Conservation (phyloP, 768 basidiomycete genomes). For the Kwoniella sp. region DNA sequence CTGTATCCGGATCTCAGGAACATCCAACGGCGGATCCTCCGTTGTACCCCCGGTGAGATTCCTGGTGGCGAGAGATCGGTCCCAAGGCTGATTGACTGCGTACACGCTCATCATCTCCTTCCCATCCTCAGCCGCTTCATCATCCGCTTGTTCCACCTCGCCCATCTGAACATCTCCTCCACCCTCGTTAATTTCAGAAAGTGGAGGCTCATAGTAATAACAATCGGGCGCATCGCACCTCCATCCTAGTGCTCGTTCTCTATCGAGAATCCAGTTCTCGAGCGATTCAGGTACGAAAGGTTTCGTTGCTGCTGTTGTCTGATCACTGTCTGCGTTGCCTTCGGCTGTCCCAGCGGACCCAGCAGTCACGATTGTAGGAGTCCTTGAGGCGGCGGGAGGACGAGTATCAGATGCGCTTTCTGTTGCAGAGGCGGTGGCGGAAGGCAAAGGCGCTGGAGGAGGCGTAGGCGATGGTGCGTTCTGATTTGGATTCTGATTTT, state of each 20-base stretch:
- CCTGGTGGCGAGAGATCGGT: neutral
- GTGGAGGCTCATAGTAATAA: slow-evolving; percentile 21
- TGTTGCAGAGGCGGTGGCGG: neutral
- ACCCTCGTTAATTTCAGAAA: slow-evolving; percentile 1
- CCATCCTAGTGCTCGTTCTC: slow-evolving; percentile 43
- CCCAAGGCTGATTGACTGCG: neutral
- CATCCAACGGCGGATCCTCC: neutral
- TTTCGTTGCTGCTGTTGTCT: slow-evolving; percentile 4
- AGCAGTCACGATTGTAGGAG: no score
- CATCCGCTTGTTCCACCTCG: neutral
- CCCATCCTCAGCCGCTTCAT: neutral
- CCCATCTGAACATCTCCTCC: slow-evolving; percentile 4
- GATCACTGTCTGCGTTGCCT: neutral
- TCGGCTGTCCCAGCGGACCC: neutral
- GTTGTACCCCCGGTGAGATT: neutral
- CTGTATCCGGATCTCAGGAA: neutral
- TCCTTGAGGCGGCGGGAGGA: no score
- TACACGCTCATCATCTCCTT: neutral
- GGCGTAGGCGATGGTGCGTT: neutral
- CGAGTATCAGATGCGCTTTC: no score
- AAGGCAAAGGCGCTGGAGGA: neutral
- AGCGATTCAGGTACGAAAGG: slow-evolving; percentile 33
- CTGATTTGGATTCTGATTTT: neutral
- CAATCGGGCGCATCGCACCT: slow-evolving; percentile 45
- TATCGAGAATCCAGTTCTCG: slow-evolving; percentile 34